Evolutionary conservation across 73 alveolate genomes (phyloP).

Genomic region (Tetrahymena elliotti): DNA sequence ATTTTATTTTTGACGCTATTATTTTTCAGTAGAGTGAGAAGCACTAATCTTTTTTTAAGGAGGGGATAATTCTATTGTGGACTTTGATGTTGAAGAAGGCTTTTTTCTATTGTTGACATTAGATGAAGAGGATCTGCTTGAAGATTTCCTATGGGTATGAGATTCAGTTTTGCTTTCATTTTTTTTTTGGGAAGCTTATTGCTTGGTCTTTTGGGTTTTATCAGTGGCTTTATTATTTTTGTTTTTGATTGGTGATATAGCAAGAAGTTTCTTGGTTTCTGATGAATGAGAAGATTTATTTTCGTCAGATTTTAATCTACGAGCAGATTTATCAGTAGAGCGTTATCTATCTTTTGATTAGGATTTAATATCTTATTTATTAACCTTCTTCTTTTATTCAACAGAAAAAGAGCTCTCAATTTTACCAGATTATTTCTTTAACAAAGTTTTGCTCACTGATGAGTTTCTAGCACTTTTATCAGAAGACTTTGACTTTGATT

Average conservation of each 20-base stretch:
- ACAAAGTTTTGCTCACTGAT: neutral
- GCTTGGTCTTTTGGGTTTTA: neutral
- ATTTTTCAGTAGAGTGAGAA: neutral
- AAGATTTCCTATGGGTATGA: neutral
- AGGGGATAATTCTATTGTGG: neutral
- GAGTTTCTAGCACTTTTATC: neutral
- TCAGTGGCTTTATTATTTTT: neutral
- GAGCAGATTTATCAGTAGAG: neutral
- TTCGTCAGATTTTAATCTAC: neutral
- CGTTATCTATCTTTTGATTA: neutral
- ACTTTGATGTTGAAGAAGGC: neutral
- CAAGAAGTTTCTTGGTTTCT: neutral
- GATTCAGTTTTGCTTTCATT: neutral
- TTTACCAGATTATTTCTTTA: neutral
- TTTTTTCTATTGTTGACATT: neutral
- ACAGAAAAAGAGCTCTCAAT: neutral
- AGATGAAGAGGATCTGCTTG: neutral
- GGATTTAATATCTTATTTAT: neutral
- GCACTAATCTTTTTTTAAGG: neutral
- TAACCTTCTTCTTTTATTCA: neutral
- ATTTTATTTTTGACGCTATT: neutral
- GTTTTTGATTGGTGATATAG: neutral
- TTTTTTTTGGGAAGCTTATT: neutral
- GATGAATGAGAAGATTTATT: neutral
- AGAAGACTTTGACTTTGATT: neutral